These are phyloP conservation scores for Aspergillus sp. DNA, from an alignment of 2,329 filamentous ascomycete genomes.

Conservation along the genomic window DNA sequence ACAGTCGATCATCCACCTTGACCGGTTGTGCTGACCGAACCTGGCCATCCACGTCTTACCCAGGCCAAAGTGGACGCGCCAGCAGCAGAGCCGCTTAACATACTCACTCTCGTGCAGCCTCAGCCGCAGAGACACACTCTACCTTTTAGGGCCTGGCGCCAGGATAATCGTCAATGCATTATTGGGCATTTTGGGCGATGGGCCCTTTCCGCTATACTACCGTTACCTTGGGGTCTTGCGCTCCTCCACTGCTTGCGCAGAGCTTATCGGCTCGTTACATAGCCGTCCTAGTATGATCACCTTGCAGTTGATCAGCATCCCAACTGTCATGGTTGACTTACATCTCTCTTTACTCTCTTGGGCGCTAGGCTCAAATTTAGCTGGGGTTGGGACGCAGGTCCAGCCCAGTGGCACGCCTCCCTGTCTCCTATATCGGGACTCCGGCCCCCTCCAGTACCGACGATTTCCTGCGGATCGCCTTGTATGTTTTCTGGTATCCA, in stretches of 20 bases:
- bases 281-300: constrained; percentile 11
- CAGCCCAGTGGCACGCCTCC: constrained; percentile 10
- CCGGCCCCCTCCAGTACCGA: constrained; percentile 7
- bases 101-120: background rate
- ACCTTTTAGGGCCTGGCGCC: background rate
- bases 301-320: constrained; percentile 10
- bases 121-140: background rate
- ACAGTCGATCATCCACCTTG: too few species aligned
- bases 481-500: constrained; percentile 9
- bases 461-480: constrained; percentile 5
- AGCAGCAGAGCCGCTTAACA: background rate
- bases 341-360: constrained; percentile 1
- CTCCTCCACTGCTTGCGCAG: background rate
- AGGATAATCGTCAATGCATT: background rate
- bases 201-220: background rate
- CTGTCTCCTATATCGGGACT: background rate
- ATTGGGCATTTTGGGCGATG: background rate
- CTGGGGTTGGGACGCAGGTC: constrained; percentile 2
- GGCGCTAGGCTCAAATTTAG: constrained; percentile 1
- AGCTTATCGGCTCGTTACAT: constrained; percentile 7
- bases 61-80: background rate
- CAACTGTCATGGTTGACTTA: constrained; percentile 2
- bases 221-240: background rate
- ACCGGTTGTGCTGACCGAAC: too few species aligned
- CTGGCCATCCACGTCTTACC: background rate